phyloP scores from a whole-genome alignment of 345 rosid genomes.

The Rhodamnia argentea region DNA sequence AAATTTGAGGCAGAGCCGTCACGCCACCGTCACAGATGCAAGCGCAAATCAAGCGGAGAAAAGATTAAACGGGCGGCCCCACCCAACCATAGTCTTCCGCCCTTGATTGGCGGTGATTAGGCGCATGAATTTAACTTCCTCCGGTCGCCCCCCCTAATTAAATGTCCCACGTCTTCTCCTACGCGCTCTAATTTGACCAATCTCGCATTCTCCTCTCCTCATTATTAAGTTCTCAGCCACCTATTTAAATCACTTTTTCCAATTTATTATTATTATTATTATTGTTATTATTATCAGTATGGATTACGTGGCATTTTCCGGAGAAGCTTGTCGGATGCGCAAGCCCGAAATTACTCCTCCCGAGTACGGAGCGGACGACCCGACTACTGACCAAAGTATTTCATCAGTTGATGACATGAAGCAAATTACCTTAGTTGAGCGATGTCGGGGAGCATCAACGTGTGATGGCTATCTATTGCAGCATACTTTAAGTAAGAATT shows the following conservation, averaged over 20 bases:
- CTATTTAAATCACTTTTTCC: not conserved
- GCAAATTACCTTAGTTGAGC: not conserved
- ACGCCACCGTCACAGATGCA: not conserved
- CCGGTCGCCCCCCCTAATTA: not conserved
- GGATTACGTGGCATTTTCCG: not conserved
- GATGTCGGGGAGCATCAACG: not conserved
- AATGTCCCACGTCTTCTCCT: not conserved
- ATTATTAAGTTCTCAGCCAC: not conserved
- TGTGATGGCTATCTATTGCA: not conserved
- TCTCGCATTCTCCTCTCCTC: not conserved
- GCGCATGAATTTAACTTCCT: not conserved
- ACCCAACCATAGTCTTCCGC: not conserved
- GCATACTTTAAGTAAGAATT: not conserved
- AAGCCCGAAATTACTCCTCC: not conserved
- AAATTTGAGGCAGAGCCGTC: not conserved
- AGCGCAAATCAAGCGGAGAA: not conserved
- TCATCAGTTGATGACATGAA: not conserved
- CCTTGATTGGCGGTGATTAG: not conserved
- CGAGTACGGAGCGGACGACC: not conserved
- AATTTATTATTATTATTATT: not conserved
- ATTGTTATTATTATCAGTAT: not conserved
- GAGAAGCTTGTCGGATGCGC: not conserved
- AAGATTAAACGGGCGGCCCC: not conserved
- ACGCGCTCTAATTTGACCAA: not conserved
- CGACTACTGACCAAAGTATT: not conserved